Evolutionary conservation across 192 early-diverging fungal species (phyloP), one percentile per base, ranked within the genome.

Genomic region (Kappamyces sp.): DNA sequence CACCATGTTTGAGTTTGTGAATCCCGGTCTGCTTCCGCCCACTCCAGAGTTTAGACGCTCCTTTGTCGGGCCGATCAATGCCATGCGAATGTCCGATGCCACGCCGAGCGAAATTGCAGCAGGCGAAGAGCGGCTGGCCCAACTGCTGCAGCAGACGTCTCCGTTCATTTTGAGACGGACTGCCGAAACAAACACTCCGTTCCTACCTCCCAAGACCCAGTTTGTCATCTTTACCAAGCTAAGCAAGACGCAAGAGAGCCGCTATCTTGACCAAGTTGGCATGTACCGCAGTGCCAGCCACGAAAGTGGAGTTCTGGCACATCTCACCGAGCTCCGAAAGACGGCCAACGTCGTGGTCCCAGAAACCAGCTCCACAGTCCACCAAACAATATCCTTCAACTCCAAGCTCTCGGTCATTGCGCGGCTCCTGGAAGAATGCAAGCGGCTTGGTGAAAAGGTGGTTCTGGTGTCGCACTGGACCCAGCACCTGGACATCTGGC

Each of bases 401-500:
- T n/a, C n/a, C n/a, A n/a, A n/a, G n/a, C n/a, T n/a, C n/a, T n/a
- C n/a, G n/a, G n/a, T n/a, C n/a, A n/a, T n/a, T n/a, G n/a, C n/a
- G n/a, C n/a, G n/a, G n/a, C n/a, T n/a, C n/a, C n/a, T n/a, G n/a
- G n/a, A 45, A 54, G 15, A 54, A 38, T 38, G 4, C 14, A 14
- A 38, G 6, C 2, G 36, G 5, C 32, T 35, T 29, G 53, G 31
- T 43, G 45, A 57, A 45, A 45, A 83, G 55, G 78, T 87, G 3
- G 84, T 87, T 0, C 58, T 87, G 2, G 83, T 87, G 8, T 85
- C 83, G 11, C 84, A 86, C 57, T 87, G 75, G 57, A 84, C 81
- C 1, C 71, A 82, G 45, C 77, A 74, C 3, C 61, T 87, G 2
- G 84, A 87, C 60, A 46, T 86, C 5, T 60, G 84, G 14, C 73